phyloP scores from a whole-genome alignment of 2,329 filamentous ascomycete genomes.

The Eutypa lata region DNA sequence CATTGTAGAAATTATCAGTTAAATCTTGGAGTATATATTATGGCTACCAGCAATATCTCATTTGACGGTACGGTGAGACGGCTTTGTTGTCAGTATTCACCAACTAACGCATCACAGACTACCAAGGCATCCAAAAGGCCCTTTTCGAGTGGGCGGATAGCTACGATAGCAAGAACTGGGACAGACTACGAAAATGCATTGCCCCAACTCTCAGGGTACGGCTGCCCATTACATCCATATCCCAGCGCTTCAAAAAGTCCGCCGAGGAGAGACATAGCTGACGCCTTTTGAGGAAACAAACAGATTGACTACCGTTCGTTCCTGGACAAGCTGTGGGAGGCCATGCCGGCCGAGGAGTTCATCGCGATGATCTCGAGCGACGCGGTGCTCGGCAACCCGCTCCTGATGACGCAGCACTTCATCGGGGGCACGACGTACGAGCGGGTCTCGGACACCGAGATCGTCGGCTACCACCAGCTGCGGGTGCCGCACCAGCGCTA shows the following conservation, averaged over 20 bases:
- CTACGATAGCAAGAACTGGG: slow-evolving; percentile 64
- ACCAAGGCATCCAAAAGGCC: slow-evolving; percentile 28
- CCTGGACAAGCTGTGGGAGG: slow-evolving; percentile 52
- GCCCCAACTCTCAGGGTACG: slow-evolving; percentile 54
- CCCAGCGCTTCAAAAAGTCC: not conserved
- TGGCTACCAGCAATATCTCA: slow-evolving; percentile 9
- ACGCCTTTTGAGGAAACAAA: slow-evolving; percentile 2
- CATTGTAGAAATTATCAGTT: no score
- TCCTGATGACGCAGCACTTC: slow-evolving; percentile 64
- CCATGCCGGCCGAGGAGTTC: slow-evolving; percentile 58
- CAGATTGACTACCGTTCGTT: slow-evolving; percentile 64
- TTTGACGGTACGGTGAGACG: slow-evolving; percentile 2
- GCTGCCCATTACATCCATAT: slow-evolving; percentile 4
- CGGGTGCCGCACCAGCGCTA: slow-evolving; percentile 62
- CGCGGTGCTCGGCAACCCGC: slow-evolving; percentile 57
- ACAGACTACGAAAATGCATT: slow-evolving; percentile 55
- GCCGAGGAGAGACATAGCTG: no score
- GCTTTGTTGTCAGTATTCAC: not conserved
- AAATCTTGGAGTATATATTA: not conserved
- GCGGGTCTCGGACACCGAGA: slow-evolving; percentile 54
- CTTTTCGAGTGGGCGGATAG: slow-evolving; percentile 59
- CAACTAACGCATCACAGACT: slow-evolving; percentile 18
- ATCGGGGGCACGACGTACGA: slow-evolving; percentile 59
- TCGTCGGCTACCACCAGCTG: slow-evolving; percentile 59
- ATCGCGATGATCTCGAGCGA: slow-evolving; percentile 56